Evolutionary conservation across 2,329 filamentous ascomycete species (phyloP).

Genomic region (Byssochlamys sp.): DNA sequence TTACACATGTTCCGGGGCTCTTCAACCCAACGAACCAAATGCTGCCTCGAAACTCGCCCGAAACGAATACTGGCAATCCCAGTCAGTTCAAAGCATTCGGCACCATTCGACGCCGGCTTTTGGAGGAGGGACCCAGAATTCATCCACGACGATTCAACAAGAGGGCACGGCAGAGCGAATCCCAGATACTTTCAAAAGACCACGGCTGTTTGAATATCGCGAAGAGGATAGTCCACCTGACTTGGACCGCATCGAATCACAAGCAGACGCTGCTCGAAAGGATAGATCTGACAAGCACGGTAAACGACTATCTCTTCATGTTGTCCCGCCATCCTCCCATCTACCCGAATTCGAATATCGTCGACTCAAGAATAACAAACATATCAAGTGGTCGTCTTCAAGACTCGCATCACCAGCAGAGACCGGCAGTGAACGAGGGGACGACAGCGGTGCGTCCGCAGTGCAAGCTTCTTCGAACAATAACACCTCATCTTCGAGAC

Average conservation of each 20-base stretch:
- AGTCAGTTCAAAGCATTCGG: background rate
- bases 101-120: background rate
- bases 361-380: constrained; percentile 9
- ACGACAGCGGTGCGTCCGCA: background rate
- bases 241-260: background rate
- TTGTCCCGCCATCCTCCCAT: constrained; percentile 28
- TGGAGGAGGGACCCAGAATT: background rate
- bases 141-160: background rate
- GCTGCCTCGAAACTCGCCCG: background rate
- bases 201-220: background rate
- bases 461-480: background rate
- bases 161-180: background rate
- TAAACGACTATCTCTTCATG: constrained; percentile 16
- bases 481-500: constrained; percentile 7
- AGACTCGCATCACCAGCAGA: constrained; percentile 5
- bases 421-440: background rate
- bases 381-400: constrained; percentile 3
- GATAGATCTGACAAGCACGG: constrained; percentile 1
- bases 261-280: background rate
- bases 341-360: constrained; percentile 32
- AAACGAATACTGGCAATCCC: background rate
- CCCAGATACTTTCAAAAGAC: background rate
- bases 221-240: background rate
- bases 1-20: background rate
- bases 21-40: background rate